Conservation (phyloP, 495 filamentous ascomycete species). For the Penicillium pulvis region DNA sequence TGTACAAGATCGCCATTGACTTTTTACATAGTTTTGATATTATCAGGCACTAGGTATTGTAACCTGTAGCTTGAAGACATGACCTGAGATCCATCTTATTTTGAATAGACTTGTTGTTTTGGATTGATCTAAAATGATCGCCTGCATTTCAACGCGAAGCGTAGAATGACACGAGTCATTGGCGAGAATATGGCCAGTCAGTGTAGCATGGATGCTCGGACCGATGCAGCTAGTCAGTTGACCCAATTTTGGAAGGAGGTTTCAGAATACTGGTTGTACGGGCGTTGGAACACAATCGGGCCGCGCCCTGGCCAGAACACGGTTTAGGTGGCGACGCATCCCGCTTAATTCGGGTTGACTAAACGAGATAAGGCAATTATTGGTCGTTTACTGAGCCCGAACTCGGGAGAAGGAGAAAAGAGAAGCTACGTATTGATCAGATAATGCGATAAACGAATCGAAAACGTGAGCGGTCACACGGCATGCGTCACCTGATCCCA, state of each 20-base stretch:
- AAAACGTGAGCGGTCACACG: conserved; percentile 10
- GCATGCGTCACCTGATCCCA: conserved; percentile 24
- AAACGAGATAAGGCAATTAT: conserved; percentile 1
- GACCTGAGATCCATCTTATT: neutral
- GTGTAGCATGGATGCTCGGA: conserved; percentile 26
- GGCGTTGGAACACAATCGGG: conserved; percentile 13
- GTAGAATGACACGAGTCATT: neutral
- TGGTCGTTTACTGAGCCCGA: neutral
- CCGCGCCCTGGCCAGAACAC: conserved; percentile 15
- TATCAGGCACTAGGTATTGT: conserved; percentile 7
- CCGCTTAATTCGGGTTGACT: conserved; percentile 19
- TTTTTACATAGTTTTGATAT: neutral
- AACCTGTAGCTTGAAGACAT: neutral
- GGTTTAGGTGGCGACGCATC: conserved; percentile 22
- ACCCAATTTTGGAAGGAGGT: conserved; percentile 17
- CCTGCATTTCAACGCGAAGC: neutral
- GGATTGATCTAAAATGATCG: neutral
- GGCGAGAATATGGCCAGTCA: neutral
- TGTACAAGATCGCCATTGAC: conserved; percentile 6
- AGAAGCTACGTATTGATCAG: conserved; percentile 7
- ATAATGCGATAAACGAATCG: conserved; percentile 11
- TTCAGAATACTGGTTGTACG: conserved; percentile 11
- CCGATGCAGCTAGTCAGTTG: conserved; percentile 25
- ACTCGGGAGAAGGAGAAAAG: too few relatives aligned
- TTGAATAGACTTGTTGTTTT: neutral